phyloP scores from a whole-genome alignment of 768 basidiomycete genomes.

The Podaxis carcinomalis region DNA sequence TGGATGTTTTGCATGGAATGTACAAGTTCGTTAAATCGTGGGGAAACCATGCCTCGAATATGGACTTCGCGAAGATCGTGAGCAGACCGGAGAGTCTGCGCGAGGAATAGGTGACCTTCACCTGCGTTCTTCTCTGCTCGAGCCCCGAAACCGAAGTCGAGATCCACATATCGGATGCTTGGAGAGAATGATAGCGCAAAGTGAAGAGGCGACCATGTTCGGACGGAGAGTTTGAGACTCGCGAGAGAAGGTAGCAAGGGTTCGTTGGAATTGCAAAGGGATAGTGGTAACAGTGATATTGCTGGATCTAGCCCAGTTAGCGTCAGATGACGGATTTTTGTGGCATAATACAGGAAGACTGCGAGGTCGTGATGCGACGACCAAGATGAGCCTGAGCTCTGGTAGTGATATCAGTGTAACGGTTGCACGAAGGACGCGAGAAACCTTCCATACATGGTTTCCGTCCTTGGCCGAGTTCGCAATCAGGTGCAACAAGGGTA shows the following conservation, averaged over 20 bases:
- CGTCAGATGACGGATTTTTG: background rate
- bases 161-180: conserved; percentile 28
- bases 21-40: background rate
- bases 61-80: background rate
- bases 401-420: background rate
- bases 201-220: conserved; percentile 20
- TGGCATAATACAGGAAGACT: background rate
- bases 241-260: background rate
- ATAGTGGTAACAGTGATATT: background rate
- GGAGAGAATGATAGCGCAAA: conserved; percentile 29
- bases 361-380: background rate
- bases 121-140: conserved; percentile 18
- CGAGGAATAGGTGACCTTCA: background rate
- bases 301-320: background rate
- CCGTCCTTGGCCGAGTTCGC: conserved; percentile 17
- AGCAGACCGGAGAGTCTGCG: background rate
- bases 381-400: background rate
- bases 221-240: background rate
- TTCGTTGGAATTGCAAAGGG: background rate
- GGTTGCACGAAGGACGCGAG: background rate
- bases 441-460: background rate
- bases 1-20: background rate
- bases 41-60: background rate
- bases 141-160: conserved; percentile 39
- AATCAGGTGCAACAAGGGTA: background rate